A percentile compares a stretch with the other conserved stretches of the same genome.
Conservation (phyloP, 805 yeast genomes). For the Pichia californica region DNA sequence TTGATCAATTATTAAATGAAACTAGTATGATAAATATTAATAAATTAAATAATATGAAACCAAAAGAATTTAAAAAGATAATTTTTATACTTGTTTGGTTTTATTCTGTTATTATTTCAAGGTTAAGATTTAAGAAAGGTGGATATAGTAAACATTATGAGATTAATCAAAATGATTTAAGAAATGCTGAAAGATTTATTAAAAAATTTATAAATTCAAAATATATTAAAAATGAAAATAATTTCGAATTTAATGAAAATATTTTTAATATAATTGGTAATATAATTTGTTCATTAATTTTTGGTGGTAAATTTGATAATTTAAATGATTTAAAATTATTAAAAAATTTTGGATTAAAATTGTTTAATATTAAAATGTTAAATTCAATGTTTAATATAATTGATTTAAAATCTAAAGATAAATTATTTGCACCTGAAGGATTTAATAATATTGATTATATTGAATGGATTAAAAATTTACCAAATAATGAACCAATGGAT, state of each 20-base stretch:
- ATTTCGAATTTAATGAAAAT: neutral
- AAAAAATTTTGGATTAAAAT: constrained; percentile 26
- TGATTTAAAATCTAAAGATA: no score
- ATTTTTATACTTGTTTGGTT: constrained; percentile 60
- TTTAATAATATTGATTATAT: constrained; percentile 18
- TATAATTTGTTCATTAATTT: constrained; percentile 48
- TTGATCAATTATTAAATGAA: constrained; percentile 12
- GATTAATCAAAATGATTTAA: constrained; percentile 67
- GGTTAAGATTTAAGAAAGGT: constrained; percentile 52
- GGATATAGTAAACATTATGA: constrained; percentile 62
- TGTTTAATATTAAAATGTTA: constrained; percentile 38
- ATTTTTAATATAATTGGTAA: constrained; percentile 27
- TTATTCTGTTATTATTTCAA: constrained; percentile 56
- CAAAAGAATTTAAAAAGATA: constrained; percentile 41
- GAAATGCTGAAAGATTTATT: constrained; percentile 40
- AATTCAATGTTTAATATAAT: constrained; percentile 5
- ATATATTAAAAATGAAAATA: neutral
- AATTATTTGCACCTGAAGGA: constrained; percentile 44
- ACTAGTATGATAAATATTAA: constrained; percentile 21
- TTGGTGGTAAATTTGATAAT: constrained; percentile 59
- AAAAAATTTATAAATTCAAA: constrained; percentile 32
- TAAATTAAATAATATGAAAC: constrained; percentile 13
- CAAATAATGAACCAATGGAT: constrained; percentile 37
- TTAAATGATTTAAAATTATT: constrained; percentile 35
- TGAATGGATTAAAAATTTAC: constrained; percentile 48